phyloP scores from a whole-genome alignment of 108 stramenopile species.

The Cyclotella distinguenda region DNA sequence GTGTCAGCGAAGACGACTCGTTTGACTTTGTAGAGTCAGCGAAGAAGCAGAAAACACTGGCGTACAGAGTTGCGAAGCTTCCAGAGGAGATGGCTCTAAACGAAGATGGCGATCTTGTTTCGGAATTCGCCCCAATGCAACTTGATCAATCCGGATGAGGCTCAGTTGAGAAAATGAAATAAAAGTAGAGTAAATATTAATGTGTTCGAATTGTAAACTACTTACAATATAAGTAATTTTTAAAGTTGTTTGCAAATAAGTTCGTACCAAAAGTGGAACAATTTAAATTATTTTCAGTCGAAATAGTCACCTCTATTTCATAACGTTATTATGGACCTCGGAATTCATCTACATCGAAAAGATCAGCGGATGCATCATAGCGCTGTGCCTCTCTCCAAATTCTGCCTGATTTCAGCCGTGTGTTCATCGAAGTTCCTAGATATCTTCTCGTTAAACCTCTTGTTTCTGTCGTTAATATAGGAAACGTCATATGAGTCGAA shows the following conservation, averaged over 20 bases:
- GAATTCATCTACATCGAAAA: too few relatives aligned
- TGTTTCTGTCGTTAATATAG: constrained; percentile 88
- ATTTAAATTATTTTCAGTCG: too few relatives aligned
- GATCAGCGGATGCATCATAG: constrained; percentile 48
- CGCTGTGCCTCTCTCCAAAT: constrained; percentile 90
- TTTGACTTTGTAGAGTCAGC: constrained; percentile 53
- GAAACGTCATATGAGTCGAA: constrained; percentile 80
- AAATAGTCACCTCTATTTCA: too few relatives aligned
- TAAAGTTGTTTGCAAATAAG: too few relatives aligned
- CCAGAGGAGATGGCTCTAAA: constrained; percentile 41
- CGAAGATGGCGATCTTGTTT: constrained; percentile 47
- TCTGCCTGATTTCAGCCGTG: constrained; percentile 89
- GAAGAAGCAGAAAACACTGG: constrained; percentile 42
- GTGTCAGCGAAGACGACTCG: constrained; percentile 59
- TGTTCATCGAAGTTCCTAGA: constrained; percentile 77
- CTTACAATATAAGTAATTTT: too few relatives aligned
- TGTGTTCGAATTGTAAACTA: too few relatives aligned
- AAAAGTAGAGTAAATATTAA: too few relatives aligned
- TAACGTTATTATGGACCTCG: too few relatives aligned
- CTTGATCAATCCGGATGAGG: too few relatives aligned
- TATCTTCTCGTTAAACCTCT: constrained; percentile 89
- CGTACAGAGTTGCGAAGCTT: constrained; percentile 40
- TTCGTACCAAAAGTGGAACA: too few relatives aligned
- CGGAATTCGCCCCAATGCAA: constrained; percentile 38
- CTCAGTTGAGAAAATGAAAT: too few relatives aligned